Base-by-base conservation (phyloP, 2,329 filamentous ascomycete genomes). In the Rosellinia necatrix region DNA sequence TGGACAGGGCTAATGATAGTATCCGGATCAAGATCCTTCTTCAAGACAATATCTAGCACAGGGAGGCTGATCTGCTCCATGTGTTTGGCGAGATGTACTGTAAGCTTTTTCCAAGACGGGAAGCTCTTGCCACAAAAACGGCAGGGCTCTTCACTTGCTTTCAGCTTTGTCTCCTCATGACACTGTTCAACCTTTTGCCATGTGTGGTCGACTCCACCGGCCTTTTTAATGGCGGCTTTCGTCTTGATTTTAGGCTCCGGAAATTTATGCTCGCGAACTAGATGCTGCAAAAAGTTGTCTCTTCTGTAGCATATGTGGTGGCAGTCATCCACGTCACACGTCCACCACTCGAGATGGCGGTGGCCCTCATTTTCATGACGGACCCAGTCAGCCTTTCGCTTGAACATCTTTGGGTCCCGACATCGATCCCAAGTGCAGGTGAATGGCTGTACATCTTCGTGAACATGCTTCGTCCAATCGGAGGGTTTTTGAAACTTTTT, bases 401-500 rank as follows among this genome's bases (percentile, higher is more conserved):
- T 96, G 78, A 96, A 97, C 30, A 91, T 92, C 73, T 96, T 96
- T 15, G 90, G 86, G 43, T 96, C 91, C 7, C 83, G 82, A 69
- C 92, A 96, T 47, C 85, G 81, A 2, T 89, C 85, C 76, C 93
- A 96, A 0, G 92, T 96, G 73, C 92, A 97, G 3, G 91, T 96
- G 65, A 96, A 96, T 0, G 92, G 92, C 69, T 94, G 90, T 1
- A 96, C 85, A 70, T 97, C 92, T 73, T 96, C 92, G 65, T 96
- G 91, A 1, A 97, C 90, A 68, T 97, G 92, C 71, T 97, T 96
- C 1, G 92, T 96, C 92, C 92, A 97, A 72, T 97, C 92, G 0
- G 92, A 96, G 13, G 92, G 92, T 72, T 96, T 96, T 65, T 87
- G 84, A 65, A 94, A 92, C 66, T 86, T 91, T 78, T 94, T 96